phyloP scores from a whole-genome alignment of 192 early-diverging fungal genomes.

The Endogone sp. region DNA sequence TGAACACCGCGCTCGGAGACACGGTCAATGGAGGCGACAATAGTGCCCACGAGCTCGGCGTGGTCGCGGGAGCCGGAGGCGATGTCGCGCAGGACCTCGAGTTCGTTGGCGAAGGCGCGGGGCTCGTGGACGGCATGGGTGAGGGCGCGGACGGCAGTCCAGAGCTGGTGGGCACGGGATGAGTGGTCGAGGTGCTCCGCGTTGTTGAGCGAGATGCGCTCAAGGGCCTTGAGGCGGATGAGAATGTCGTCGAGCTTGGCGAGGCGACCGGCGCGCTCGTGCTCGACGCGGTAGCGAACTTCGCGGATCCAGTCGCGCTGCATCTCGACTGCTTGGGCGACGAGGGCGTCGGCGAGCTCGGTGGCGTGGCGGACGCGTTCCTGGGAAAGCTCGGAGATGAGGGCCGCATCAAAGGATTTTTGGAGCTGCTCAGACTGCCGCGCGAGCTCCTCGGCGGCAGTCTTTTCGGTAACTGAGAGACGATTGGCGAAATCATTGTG shows the following conservation, averaged over 20 bases:
- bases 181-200: conserved; percentile 64
- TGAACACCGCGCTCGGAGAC: conserved; percentile 59
- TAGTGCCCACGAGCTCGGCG: conserved; percentile 51
- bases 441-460: conserved; percentile 40
- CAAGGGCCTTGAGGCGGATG: conserved; percentile 71
- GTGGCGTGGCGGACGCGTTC: conserved; percentile 29
- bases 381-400: too few relatives aligned
- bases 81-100: conserved; percentile 57
- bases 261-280: conserved; percentile 86
- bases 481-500: conserved; percentile 45
- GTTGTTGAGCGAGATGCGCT: conserved; percentile 60
- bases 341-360: conserved; percentile 58
- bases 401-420: conserved; percentile 24
- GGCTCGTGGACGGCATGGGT: conserved; percentile 45
- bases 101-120: conserved; percentile 68
- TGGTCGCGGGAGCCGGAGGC: conserved; percentile 31
- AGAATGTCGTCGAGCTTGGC: conserved; percentile 81
- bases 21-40: conserved; percentile 55
- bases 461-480: conserved; percentile 39
- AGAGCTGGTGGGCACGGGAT: conserved; percentile 55
- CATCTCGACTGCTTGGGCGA: conserved; percentile 63
- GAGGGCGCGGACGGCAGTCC: conserved; percentile 64
- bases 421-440: conserved; percentile 47
- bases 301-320: conserved; percentile 77
- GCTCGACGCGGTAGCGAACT: conserved; percentile 76